Base-by-base conservation (phyloP, 441 rosid species). In the Flueggea neowawraea region DNA sequence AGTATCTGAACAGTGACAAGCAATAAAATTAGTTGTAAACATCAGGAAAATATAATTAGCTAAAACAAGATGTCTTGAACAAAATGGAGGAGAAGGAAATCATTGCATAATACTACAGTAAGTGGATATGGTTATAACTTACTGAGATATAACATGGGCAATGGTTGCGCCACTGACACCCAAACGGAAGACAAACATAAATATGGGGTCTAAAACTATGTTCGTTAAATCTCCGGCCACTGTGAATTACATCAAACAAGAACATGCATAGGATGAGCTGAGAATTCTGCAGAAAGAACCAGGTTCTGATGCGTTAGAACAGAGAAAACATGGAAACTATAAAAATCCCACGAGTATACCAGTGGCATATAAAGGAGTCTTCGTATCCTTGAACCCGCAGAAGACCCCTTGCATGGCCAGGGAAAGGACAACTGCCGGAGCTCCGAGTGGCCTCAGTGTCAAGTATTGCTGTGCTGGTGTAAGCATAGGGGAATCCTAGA, bases 121-220 rank as follows among this genome's bases (percentile, higher is more conserved):
- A 14, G 41, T 31, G 31, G 36, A 63, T 52, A 16, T 15, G 31
- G 31, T 15, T 48, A 50, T 41, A 60, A 78, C 97, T 84, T 74
- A 89, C 99, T 91, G 99, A 16, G 96, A 94, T 73, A 91, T 79
- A 64, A 94, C 87, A 71, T 94, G 99, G 57, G 97, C 90, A 57
- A 88, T 80, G 70, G 99, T 97, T 48, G 97, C 99, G 69, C 97
- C 99, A 4, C 86, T 78, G 52, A 94, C 87, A 50, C 96, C 99
- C 57, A 86, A 64, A 2, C 73, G 80, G 55, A 87, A 91, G 61
- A 81, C 80, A 32, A 89, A 94, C 50, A 94, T 91, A 66, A 91
- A 82, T 54, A 89, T 74, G 16, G 91, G 92, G 66, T 91, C 99
- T 8, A 94, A 81, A 31, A 94, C 83, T 69, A 89, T 87, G 76